A percentile compares a stretch with the other conserved stretches of the same genome.
phyloP scores from a whole-genome alignment of 1,284 basidiomycete species.

The Apiotrichum brassicae region DNA sequence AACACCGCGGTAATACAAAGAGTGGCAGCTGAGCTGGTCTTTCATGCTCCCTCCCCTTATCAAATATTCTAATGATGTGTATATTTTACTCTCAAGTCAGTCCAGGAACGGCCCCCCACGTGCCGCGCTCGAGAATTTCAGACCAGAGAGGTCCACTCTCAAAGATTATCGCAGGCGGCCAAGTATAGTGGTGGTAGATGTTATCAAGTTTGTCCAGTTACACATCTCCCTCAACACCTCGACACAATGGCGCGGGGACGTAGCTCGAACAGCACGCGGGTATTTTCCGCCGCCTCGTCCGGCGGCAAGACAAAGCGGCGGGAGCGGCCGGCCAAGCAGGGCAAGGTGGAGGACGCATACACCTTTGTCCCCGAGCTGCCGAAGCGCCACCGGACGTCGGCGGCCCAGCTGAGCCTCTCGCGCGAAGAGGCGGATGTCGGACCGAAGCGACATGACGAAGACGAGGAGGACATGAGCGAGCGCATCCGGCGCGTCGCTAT shows the following conservation, averaged over 20 bases:
- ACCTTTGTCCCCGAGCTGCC: conserved; percentile 35
- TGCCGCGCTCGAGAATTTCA: not conserved
- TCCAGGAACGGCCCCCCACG: conserved; percentile 2
- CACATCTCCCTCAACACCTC: too few relatives aligned
- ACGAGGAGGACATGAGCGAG: conserved; percentile 38
- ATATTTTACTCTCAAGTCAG: not conserved
- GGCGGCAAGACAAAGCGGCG: conserved; percentile 8
- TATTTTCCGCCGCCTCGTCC: conserved; percentile 24
- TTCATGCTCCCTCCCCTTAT: too few relatives aligned
- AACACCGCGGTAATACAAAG: too few relatives aligned
- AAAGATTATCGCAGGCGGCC: conserved; percentile 1
- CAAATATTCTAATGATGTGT: not conserved
- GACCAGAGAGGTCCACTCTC: not conserved
- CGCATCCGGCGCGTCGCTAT: conserved; percentile 43
- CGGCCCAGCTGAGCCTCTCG: conserved; percentile 28
- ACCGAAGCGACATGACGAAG: conserved; percentile 29
- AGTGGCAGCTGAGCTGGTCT: too few relatives aligned
- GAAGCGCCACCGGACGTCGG: conserved; percentile 36
- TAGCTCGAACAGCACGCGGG: conserved; percentile 3
- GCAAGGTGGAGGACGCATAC: conserved; percentile 31
- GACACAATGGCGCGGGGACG: conserved; percentile 12
- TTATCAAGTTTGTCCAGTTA: too few relatives aligned
- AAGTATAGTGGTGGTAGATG: conserved; percentile 2
- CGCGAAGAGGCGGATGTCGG: conserved; percentile 14
- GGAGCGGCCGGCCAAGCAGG: conserved; percentile 1